Base-by-base conservation (phyloP, 148 eudicot species). In the Fagopyrum homotropicum region DNA sequence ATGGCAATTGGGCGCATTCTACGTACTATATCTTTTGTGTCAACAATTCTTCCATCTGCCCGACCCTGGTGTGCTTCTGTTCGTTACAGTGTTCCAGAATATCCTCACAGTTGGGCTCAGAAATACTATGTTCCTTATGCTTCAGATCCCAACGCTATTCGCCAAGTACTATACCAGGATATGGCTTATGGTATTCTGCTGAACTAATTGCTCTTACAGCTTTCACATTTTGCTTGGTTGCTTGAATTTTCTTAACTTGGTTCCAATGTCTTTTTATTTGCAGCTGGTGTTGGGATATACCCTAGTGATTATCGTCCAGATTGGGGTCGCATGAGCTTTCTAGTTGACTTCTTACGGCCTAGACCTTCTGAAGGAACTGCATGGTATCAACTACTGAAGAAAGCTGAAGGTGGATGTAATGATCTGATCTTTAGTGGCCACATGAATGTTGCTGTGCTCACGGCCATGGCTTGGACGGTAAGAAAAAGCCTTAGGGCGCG, bases 391-490 rank as follows among this genome's bases (percentile, higher is more conserved):
- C 85, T 95, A 77, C 89, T 95, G 40, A 95, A 92, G 84, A 92
- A 85, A 79, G 99, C 94, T 75, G 89, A 88, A 72, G 99, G 99
- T 44, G 99, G 99, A 72, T 95, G 99, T 89, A 95, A 95, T 78
- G 99, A 95, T 85, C 97, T 95, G 68, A 40, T 95, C 73, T 95
- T 86, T 81, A 95, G 99, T 74, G 99, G 99, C 76, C 99, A 95
- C 83, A 95, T 95, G 97, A 90, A 90, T 75, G 97, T 95, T 68
- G 96, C 99, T 35, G 96, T 89, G 30, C 84, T 92, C 15, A 92
- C 99, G 46, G 99, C 99, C 59, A 95, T 95, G 99, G 99, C 99
- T 66, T 95, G 99, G 99, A 95, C 90, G 90, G 99, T 92, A 92
- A 75, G 61, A 3, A 35, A 2, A 55, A 54, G 17, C 57, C 8